These are phyloP conservation scores for Mycena alexandri DNA, from an alignment of 768 basidiomycete species.

Conservation along the genomic window DNA sequence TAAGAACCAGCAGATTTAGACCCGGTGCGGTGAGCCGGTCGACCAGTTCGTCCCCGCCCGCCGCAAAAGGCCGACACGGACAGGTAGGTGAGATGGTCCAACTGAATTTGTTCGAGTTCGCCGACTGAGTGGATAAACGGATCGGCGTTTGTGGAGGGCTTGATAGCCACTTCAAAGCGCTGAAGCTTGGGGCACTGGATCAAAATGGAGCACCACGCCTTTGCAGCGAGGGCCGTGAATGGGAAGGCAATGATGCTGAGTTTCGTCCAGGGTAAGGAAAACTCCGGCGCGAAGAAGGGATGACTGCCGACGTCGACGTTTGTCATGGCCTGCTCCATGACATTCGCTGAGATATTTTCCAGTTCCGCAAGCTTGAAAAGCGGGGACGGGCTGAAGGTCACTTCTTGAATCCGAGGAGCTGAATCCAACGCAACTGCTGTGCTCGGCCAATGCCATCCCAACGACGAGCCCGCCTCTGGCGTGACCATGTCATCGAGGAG, in stretches of 20 bases:
- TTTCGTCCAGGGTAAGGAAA: conserved; percentile 19
- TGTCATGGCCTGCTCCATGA: neutral
- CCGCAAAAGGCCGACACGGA: conserved; percentile 11
- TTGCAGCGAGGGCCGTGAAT: conserved; percentile 7
- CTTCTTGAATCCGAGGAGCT: conserved; percentile 5
- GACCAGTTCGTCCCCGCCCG: conserved; percentile 11
- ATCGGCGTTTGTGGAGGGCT: neutral
- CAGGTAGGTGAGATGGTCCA: conserved; percentile 9
- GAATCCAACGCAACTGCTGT: neutral
- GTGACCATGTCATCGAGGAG: conserved; percentile 1
- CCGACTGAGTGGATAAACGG: neutral
- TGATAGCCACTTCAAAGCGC: neutral
- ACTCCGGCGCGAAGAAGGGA: conserved; percentile 12
- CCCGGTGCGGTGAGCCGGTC: conserved; percentile 11
- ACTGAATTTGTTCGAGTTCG: neutral
- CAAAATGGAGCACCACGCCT: conserved; percentile 6
- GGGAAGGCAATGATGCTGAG: conserved; percentile 15
- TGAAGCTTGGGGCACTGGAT: conserved; percentile 10
- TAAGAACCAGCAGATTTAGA: neutral
- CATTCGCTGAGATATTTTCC: neutral
- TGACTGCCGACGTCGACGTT: neutral
- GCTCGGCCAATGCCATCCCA: conserved; percentile 24
- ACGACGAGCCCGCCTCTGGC: neutral
- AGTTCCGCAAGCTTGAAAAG: conserved; percentile 8
- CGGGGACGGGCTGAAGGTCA: neutral